These are phyloP conservation scores for Diaporthe caulivora DNA, from an alignment of 2,329 filamentous ascomycete genomes.

Conservation along the genomic window DNA sequence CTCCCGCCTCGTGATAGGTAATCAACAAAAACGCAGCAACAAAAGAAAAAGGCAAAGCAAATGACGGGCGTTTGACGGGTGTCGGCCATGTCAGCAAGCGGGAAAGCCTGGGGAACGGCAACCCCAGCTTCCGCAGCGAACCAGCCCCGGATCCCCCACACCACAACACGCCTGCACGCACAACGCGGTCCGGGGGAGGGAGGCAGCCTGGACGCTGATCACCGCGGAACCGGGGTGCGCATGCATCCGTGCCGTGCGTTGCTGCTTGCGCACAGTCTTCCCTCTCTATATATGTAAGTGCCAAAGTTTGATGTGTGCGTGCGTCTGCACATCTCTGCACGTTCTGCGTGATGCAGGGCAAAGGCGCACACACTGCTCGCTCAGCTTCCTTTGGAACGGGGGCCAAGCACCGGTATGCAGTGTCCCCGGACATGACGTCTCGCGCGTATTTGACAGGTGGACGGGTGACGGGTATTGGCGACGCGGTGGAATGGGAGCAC, in stretches of 20 bases:
- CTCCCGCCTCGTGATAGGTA: no score
- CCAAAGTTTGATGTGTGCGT: neutral
- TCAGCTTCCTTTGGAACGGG: neutral
- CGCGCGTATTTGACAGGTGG: neutral
- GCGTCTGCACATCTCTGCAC: neutral
- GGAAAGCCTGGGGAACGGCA: constrained; percentile 12
- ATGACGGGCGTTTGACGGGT: neutral
- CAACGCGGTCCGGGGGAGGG: neutral
- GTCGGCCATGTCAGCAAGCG: constrained; percentile 30
- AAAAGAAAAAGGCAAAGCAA: neutral
- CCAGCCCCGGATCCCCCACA: constrained; percentile 7
- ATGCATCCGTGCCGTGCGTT: constrained; percentile 24
- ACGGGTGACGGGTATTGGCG: neutral
- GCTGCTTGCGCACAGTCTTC: no score
- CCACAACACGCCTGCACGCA: neutral
- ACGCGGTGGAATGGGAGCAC: neutral
- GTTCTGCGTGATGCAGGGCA: constrained; percentile 5
- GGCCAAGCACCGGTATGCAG: neutral
- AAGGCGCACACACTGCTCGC: neutral
- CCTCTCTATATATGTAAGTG: neutral
- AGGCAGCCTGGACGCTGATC: constrained; percentile 16
- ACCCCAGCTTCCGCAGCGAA: constrained; percentile 23
- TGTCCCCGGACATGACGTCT: neutral
- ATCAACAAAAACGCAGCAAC: neutral
- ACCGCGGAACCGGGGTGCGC: constrained; percentile 22